Evolutionary conservation across 2,329 filamentous ascomycete genomes (phyloP), one percentile per base, ranked within the genome.

Genomic region (Stromatinia cepivora): DNA sequence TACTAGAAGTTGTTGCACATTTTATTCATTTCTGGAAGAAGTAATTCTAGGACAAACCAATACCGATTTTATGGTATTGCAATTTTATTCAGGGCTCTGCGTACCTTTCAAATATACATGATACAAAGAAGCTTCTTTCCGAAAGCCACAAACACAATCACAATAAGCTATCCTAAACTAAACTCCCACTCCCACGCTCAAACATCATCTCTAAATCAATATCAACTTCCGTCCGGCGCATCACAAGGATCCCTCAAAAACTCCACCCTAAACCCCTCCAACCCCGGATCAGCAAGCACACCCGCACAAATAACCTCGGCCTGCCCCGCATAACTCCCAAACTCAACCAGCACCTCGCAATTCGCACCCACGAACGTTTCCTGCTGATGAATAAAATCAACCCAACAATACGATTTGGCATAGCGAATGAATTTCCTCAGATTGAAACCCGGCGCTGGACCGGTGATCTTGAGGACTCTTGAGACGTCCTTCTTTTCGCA

Each of bases 241-340:
- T 58, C 36, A 63, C 59, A 63, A 22, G 59, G 59, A 25, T 63
- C 59, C 7, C 45, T 28, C 28, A 63, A 20, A 34, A 34, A 52
- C 25, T 50, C 45, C 28, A 63, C n/a, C 20, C 11, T 3, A 25
- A 15, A 28, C 4, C 22, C 10, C 45, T 22, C 4, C 28, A 50
- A 50, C 20, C 1, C 20, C 3, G 45, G 28, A 63, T 52, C 28
- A 3, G 13, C 22, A 2, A 15, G 5, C n/a, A 50, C 5, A 0
- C 5, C 28, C 7, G 17, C 31, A 13, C 2, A 36, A 31, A 63
- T 28, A 15, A 50, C 20, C 28, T 52, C 59, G 4, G 45, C 39
- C 20, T 50, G 45, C 3, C 39, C 45, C 4, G 4, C 22, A 62
- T 36, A 50, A 48, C 45, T 36, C 3, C 20, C 45, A n/a, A 63